A percentile compares a stretch with the other conserved stretches of the same genome.
These are phyloP conservation scores for Tolypocladium sp. DNA, from an alignment of 2,329 filamentous ascomycete genomes.

Conservation along the genomic window DNA sequence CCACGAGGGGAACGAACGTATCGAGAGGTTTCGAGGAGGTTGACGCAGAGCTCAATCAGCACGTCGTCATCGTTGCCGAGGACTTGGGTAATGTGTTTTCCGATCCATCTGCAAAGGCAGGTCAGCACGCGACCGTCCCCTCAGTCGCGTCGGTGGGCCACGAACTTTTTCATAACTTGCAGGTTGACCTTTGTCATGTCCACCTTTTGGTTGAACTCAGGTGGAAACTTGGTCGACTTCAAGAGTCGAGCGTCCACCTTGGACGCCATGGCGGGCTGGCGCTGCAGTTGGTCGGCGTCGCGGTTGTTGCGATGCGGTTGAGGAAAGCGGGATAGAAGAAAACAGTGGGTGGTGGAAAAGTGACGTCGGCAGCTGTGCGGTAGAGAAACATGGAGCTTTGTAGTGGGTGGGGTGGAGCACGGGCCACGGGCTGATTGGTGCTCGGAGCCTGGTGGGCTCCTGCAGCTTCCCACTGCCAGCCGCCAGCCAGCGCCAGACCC, in stretches of 20 bases:
- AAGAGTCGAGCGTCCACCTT: conserved; percentile 84
- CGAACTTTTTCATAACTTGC: conserved; percentile 94
- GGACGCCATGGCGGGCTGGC: conserved; percentile 55
- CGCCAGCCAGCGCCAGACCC: background rate
- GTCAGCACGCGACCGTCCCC: conserved; percentile 9
- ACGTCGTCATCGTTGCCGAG: conserved; percentile 93
- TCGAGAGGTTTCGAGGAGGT: conserved; percentile 62
- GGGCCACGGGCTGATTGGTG: background rate
- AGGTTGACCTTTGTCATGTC: conserved; percentile 97
- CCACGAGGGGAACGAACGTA: conserved; percentile 42
- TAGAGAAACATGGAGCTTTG: background rate
- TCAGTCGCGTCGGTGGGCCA: background rate
- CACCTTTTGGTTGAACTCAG: conserved; percentile 90
- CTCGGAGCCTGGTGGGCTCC: background rate
- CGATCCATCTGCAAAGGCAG: conserved; percentile 70
- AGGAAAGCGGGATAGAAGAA: background rate
- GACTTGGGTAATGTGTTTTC: conserved; percentile 76
- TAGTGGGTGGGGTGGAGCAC: background rate
- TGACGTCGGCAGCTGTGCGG: conserved; percentile 17
- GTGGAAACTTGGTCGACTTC: conserved; percentile 85
- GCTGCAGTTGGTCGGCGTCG: background rate
- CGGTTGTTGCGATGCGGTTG: background rate
- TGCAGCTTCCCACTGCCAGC: background rate
- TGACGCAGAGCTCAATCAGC: conserved; percentile 75
- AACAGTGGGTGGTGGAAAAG: conserved; percentile 8